Conservation (phyloP, 1,284 basidiomycete genomes). For the Wallemia mellicola region DNA sequence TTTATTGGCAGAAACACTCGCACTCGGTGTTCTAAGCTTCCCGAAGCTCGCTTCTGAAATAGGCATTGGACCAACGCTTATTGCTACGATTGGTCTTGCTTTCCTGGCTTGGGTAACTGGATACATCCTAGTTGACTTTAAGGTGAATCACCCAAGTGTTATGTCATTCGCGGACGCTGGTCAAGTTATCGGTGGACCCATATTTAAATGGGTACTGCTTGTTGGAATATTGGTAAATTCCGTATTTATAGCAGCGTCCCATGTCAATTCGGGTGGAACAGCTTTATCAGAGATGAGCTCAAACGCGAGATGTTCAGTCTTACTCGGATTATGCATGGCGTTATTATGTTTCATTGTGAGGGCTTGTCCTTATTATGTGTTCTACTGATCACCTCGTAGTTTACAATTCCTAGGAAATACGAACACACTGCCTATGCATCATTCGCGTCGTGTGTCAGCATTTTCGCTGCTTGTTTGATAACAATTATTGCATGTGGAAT, state of each 20-base stretch:
- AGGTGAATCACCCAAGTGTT: constrained; percentile 13
- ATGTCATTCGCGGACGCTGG: constrained; percentile 15
- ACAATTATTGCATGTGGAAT: not conserved
- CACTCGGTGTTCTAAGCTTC: no score
- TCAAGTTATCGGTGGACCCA: constrained; percentile 6
- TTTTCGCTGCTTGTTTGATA: not conserved
- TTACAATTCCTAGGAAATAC: not conserved
- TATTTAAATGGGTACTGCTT: constrained; percentile 8
- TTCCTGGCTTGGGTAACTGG: constrained; percentile 12
- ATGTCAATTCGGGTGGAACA: not conserved
- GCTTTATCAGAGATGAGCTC: not conserved
- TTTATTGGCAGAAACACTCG: no score
- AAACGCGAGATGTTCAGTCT: not conserved
- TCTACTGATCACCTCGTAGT: no score
- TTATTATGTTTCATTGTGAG: not conserved
- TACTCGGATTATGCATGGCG: not conserved
- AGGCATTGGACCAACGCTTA: no score
- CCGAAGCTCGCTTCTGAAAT: no score
- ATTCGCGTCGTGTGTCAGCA: not conserved
- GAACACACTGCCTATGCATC: not conserved
- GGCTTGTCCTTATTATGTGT: no score
- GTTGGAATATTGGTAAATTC: not conserved
- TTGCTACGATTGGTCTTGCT: constrained; percentile 11
- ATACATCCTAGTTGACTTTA: constrained; percentile 15
- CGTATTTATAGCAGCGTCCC: not conserved